phyloP scores from a whole-genome alignment of 148 eudicot species.

The Cornus suecica region DNA sequence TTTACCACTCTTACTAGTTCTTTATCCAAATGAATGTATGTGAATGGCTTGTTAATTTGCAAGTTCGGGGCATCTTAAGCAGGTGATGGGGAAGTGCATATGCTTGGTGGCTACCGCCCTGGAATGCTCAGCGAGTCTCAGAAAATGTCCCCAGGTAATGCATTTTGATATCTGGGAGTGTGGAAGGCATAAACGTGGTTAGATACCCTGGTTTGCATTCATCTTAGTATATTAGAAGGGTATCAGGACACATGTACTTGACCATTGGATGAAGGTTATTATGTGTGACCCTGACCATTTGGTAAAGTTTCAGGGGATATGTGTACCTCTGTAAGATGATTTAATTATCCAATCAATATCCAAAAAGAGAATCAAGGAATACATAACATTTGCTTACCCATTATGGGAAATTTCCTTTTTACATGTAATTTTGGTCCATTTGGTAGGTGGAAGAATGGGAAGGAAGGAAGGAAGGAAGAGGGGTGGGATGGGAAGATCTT shows the following conservation, averaged over 20 bases:
- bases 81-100: constrained; percentile 63
- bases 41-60: constrained; percentile 12
- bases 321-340: background rate
- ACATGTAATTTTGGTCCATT: too few species aligned
- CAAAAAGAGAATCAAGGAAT: background rate
- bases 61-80: constrained; percentile 17
- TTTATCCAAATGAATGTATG: background rate
- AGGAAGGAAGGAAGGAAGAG: too few species aligned
- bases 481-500: too few species aligned
- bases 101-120: constrained; percentile 77
- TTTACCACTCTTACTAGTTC: background rate
- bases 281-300: background rate
- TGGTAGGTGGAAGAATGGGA: too few species aligned
- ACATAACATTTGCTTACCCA: background rate
- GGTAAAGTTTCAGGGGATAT: background rate
- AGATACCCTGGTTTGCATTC: background rate
- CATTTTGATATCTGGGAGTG: background rate
- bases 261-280: background rate
- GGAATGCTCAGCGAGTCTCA: constrained; percentile 49
- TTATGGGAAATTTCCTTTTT: too few species aligned
- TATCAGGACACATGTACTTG: background rate
- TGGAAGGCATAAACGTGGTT: background rate
- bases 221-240: background rate
- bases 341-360: background rate
- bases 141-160: constrained; percentile 36